Evolutionary conservation across 306 rosid genomes (phyloP), one percentile per base, ranked within the genome.

Genomic region (Glycyrrhiza uralensis): DNA sequence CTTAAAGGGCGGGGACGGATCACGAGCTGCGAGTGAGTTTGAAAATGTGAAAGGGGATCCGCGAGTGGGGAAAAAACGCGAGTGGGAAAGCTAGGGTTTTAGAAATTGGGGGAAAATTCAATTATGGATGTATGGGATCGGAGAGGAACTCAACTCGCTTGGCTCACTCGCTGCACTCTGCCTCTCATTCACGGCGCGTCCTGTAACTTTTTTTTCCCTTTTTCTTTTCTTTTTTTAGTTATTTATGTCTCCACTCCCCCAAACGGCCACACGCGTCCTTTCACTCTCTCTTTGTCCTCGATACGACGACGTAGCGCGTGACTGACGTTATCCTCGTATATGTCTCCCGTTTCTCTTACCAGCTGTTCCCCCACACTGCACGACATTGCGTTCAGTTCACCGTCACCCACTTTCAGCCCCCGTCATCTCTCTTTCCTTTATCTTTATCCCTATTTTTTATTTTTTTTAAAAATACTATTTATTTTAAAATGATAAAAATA

Each of bases 31-130:
- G 73, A 63, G 46, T 79, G 73, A 63, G 46, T 79, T 57, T 49
- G 75, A 66, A 67, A 73, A 59, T 5, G 17, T 49, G 79, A 24
- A n/a, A 29, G 26, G 45, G 66, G 58, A 66, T 66, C 57, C 73
- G 86, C 86, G 86, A 82, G 86, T 82, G 86, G 47, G 83, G 38
- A 35, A n/a, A 58, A 55, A 18, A 14, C 80, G 86, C 86, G 83
- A 82, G 83, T 82, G 86, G 82, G 83, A 46, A 47, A 70, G 75
- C 62, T 79, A 76, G 84, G 87, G 82, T 79, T 79, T 79, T 63
- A 59, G 44, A 81, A 76, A 4, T 75, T 81, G 69, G 76, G 79
- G 79, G 28, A 75, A 69, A 63, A 29, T 73, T 38, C 74, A 76
- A 66, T 76, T 71, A 24, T 79, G 81, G 69, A 57, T 64, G 5